Evolutionary conservation across 2,329 filamentous ascomycete genomes (phyloP).

Genomic region (Parafenestella ontariensis): DNA sequence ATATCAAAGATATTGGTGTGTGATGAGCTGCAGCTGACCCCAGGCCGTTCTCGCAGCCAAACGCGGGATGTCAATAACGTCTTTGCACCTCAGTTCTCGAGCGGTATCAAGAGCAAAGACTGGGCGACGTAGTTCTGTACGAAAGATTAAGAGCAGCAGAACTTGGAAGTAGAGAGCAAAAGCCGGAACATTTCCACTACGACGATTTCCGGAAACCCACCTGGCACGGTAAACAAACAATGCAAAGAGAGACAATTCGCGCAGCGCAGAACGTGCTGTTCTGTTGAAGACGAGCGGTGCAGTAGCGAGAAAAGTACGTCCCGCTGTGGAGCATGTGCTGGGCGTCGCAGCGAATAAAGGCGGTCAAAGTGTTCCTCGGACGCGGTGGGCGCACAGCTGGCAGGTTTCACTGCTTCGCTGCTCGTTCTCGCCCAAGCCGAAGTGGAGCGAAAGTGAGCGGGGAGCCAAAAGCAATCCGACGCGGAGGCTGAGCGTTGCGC

Average conservation of each 20-base stretch:
- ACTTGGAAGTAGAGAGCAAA: neutral
- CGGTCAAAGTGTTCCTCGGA: slow-evolving; percentile 10
- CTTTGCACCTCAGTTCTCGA: slow-evolving; percentile 9
- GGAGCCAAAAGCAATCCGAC: slow-evolving; percentile 16
- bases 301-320: slow-evolving; percentile 23
- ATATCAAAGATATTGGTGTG: slow-evolving; percentile 37
- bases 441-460: neutral
- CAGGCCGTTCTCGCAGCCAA: slow-evolving; percentile 27
- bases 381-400: slow-evolving; percentile 22
- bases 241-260: neutral
- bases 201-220: too few relatives aligned
- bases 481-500: slow-evolving; percentile 10
- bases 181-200: too few relatives aligned
- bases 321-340: slow-evolving; percentile 27
- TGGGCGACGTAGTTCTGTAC: neutral
- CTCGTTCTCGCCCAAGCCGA: slow-evolving; percentile 26
- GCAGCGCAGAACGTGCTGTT: slow-evolving; percentile 3
- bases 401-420: slow-evolving; percentile 11
- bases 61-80: slow-evolving; percentile 29
- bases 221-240: neutral
- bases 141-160: neutral
- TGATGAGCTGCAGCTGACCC: slow-evolving; percentile 38
- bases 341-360: slow-evolving; percentile 30
- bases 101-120: neutral
- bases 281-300: slow-evolving; percentile 15